phyloP scores from a whole-genome alignment of 345 rosid genomes.

The Linum tenue region DNA sequence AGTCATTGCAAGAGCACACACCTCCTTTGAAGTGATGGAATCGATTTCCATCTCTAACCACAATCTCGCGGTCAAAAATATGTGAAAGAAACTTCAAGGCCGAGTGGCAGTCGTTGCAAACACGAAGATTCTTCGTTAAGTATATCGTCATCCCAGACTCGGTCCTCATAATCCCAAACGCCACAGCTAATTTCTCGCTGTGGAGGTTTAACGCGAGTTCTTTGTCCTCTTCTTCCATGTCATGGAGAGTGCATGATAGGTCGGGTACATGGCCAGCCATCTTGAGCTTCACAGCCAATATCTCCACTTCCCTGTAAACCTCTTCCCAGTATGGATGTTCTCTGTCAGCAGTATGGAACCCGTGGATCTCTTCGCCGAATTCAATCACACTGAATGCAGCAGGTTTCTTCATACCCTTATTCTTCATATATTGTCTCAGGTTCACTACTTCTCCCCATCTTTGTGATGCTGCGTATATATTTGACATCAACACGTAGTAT shows the following conservation, averaged over 20 bases:
- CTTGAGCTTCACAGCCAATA: conserved; percentile 31
- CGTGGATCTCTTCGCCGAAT: conserved; percentile 30
- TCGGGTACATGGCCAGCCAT: conserved; percentile 40
- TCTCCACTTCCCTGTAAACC: conserved; percentile 29
- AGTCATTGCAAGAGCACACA: conserved; percentile 34
- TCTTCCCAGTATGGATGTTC: conserved; percentile 29
- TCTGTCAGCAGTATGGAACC: conserved; percentile 43
- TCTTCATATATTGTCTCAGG: conserved; percentile 40
- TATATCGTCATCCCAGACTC: conserved; percentile 21
- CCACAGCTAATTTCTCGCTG: conserved; percentile 54
- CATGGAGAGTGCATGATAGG: conserved; percentile 43
- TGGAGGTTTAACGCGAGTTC: conserved; percentile 36
- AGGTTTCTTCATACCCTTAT: conserved; percentile 46
- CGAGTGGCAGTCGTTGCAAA: conserved; percentile 44
- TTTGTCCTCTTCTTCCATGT: conserved; percentile 51
- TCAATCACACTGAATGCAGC: conserved; percentile 46
- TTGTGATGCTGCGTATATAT: conserved; percentile 45
- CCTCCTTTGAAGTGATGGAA: conserved; percentile 42
- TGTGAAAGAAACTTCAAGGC: conserved; percentile 35
- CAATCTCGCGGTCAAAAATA: conserved; percentile 25
- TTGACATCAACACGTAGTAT: conserved; percentile 47
- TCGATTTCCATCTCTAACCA: conserved; percentile 37
- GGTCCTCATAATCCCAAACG: conserved; percentile 37
- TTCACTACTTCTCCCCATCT: conserved; percentile 46
- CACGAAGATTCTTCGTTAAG: conserved; percentile 40